These are phyloP conservation scores for Yamadazyma diospyri DNA, from an alignment of 1,139 yeast species.

Conservation along the genomic window DNA sequence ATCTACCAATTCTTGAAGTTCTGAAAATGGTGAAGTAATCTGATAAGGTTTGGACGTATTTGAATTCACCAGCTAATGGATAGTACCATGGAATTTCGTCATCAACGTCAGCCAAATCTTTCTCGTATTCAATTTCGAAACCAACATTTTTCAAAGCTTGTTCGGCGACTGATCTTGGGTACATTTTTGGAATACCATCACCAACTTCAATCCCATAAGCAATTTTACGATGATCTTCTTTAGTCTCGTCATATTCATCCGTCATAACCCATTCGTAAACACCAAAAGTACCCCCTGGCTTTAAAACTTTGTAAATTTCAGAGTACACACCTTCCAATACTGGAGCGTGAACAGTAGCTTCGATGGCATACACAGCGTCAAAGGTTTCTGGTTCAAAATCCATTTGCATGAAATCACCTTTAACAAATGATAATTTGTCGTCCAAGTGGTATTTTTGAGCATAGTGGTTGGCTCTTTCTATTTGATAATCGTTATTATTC, in stretches of 20 bases:
- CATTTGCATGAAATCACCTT: constrained; percentile 99
- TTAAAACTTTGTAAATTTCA: constrained; percentile 90
- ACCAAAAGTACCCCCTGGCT: constrained; percentile 95
- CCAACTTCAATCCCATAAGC: constrained; percentile 98
- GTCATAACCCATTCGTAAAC: constrained; percentile 99
- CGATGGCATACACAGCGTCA: constrained; percentile 97
- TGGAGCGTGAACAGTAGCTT: constrained; percentile 98
- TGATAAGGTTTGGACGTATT: constrained; percentile 71
- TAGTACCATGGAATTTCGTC: constrained; percentile 97
- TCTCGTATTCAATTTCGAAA: constrained; percentile 69
- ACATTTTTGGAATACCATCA: constrained; percentile 99
- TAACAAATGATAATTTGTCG: constrained; percentile 78
- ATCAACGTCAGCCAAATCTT: constrained; percentile 77
- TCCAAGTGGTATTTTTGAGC: constrained; percentile 65
- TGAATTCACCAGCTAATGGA: constrained; percentile 93
- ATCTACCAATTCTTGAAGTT: constrained; percentile 85
- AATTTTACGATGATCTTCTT: constrained; percentile 87
- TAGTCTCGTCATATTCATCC: constrained; percentile 81
- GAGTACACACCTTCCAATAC: constrained; percentile 92
- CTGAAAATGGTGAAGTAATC: constrained; percentile 86
- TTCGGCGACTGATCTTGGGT: constrained; percentile 76
- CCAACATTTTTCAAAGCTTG: constrained; percentile 86
- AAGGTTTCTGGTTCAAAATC: constrained; percentile 86
- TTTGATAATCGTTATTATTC: constrained; percentile 96
- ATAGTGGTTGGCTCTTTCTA: constrained; percentile 84